Conservation (phyloP, 1,284 basidiomycete genomes). For the Malassezia slooffiae region DNA sequence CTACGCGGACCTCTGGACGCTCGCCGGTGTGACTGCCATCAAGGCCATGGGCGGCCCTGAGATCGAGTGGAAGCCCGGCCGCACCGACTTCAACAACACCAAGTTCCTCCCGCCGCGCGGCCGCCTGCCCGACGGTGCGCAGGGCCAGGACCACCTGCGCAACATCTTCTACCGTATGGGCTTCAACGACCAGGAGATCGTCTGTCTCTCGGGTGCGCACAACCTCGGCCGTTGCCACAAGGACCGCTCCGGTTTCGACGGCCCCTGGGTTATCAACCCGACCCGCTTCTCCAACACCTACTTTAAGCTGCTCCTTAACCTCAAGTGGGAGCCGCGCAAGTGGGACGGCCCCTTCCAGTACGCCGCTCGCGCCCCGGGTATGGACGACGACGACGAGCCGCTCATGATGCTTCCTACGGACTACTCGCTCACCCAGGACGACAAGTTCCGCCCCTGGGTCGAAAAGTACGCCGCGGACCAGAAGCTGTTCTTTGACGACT, state of each 20-base stretch:
- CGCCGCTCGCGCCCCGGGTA: constrained; percentile 37
- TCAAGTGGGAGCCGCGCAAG: constrained; percentile 56
- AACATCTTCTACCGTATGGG: constrained; percentile 51
- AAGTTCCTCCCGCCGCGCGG: constrained; percentile 68
- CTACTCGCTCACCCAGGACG: constrained; percentile 39
- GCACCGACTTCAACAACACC: constrained; percentile 44
- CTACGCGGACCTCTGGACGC: constrained; percentile 47
- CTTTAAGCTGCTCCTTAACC: constrained; percentile 74
- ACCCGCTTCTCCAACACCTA: constrained; percentile 80
- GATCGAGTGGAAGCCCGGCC: constrained; percentile 48
- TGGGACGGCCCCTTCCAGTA: constrained; percentile 51
- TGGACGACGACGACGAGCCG: constrained; percentile 46
- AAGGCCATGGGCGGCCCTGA: constrained; percentile 53
- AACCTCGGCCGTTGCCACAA: constrained; percentile 86
- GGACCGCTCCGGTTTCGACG: constrained; percentile 47
- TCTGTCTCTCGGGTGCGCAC: constrained; percentile 85
- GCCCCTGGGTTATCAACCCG: constrained; percentile 50
- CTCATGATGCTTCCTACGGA: constrained; percentile 54
- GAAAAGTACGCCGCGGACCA: constrained; percentile 51
- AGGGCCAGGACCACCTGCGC: constrained; percentile 76
- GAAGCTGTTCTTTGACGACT: constrained; percentile 53
- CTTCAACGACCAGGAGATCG: constrained; percentile 71
- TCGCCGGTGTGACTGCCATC: constrained; percentile 53
- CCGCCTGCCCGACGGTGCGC: constrained; percentile 78
- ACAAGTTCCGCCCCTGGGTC: constrained; percentile 40